These are phyloP conservation scores for Cucurbitaria berberidis DNA, from an alignment of 2,329 filamentous ascomycete genomes.

Conservation along the genomic window DNA sequence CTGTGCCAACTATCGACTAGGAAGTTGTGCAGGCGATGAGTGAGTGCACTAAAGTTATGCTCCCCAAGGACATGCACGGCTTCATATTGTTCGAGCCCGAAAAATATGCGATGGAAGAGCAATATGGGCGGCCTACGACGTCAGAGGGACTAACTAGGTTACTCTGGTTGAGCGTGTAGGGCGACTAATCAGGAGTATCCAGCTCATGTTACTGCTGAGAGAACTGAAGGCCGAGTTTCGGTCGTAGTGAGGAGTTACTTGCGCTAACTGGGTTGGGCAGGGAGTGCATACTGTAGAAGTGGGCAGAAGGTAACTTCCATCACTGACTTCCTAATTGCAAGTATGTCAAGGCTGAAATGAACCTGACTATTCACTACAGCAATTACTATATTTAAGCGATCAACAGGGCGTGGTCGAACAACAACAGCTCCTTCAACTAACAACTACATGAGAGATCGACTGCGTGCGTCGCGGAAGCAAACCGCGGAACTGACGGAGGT, in stretches of 20 bases:
- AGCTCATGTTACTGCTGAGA: background rate
- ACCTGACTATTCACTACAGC: conserved; percentile 11
- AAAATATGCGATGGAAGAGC: background rate
- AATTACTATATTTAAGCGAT: conserved; percentile 6
- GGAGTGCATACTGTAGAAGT: conserved; percentile 12
- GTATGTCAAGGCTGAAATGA: background rate
- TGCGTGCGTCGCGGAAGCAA: background rate
- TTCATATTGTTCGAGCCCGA: background rate
- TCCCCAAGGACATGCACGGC: too few relatives aligned
- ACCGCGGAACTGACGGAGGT: background rate
- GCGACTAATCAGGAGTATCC: background rate
- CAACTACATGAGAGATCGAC: background rate
- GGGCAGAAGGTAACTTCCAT: conserved; percentile 11
- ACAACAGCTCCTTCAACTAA: background rate
- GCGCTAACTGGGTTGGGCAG: conserved; percentile 16
- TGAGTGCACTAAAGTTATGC: too few relatives aligned
- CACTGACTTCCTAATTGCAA: conserved; percentile 31
- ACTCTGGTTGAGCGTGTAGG: conserved; percentile 5
- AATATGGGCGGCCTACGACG: background rate
- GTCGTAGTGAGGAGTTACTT: conserved; percentile 14
- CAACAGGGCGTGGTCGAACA: background rate
- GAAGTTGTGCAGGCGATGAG: background rate
- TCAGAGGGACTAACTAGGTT: conserved; percentile 1
- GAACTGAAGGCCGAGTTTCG: conserved; percentile 24
- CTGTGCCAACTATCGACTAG: background rate